phyloP scores from a whole-genome alignment of 345 rosid species.

The Leavenworthia alabamica region DNA sequence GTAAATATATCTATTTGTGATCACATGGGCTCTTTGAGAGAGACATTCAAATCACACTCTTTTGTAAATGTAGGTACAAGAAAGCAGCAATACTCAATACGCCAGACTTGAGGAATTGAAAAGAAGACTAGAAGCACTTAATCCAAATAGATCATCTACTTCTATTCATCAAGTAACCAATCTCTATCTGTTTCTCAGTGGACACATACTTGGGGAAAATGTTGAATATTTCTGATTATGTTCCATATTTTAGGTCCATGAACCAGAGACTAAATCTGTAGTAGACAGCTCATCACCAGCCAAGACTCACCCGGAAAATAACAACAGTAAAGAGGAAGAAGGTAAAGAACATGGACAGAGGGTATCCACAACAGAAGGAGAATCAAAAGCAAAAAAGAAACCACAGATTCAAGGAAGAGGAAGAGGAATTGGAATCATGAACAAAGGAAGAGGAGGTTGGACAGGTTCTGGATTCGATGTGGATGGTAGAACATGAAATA shows the following conservation, averaged over 20 bases:
- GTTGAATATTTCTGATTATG: conserved; percentile 25
- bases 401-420: conserved; percentile 58
- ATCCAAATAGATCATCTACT: conserved; percentile 51
- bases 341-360: conserved; percentile 38
- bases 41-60: not conserved
- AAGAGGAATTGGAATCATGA: conserved; percentile 49
- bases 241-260: conserved; percentile 39
- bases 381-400: conserved; percentile 53
- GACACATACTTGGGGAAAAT: conserved; percentile 11
- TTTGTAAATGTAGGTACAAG: conserved; percentile 48
- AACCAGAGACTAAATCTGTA: conserved; percentile 29
- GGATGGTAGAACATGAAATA: conserved; percentile 48
- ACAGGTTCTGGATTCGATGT: conserved; percentile 74
- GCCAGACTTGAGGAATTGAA: conserved; percentile 75
- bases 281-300: conserved; percentile 34
- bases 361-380: conserved; percentile 39
- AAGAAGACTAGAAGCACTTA: conserved; percentile 69
- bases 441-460: conserved; percentile 77
- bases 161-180: conserved; percentile 40
- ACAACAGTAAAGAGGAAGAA: conserved; percentile 29
- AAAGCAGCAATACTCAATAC: conserved; percentile 65
- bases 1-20: conserved; percentile 34
- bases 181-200: conserved; percentile 5
- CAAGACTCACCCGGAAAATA: conserved; percentile 19
- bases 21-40: not conserved